Conservation (phyloP, 257 asterid species). For the Nicotiana tomentosiformis region DNA sequence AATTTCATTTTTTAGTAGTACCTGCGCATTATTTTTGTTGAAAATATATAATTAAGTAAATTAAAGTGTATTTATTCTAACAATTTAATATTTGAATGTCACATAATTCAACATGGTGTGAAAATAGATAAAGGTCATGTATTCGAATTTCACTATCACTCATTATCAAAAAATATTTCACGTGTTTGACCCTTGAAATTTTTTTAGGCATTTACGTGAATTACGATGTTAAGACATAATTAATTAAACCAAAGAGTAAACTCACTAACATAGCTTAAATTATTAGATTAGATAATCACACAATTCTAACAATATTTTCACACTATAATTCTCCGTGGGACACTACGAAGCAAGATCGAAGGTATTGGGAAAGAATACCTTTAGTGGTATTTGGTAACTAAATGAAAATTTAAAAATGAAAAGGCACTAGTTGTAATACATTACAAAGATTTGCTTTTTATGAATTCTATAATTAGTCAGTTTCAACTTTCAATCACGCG, state of each 20-base stretch:
- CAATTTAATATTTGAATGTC: not conserved
- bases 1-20: not conserved
- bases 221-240: not conserved
- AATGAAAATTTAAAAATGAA: not conserved
- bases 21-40: not conserved
- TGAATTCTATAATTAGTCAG: constrained; percentile 30
- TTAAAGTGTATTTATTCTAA: not conserved
- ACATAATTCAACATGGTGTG: not conserved
- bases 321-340: constrained; percentile 15
- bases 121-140: not conserved
- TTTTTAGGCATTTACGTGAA: no score
- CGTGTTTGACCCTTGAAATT: not conserved
- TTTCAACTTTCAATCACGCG: constrained; percentile 37
- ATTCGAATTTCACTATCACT: not conserved
- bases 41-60: not conserved
- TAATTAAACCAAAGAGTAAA: not conserved
- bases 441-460: not conserved
- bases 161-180: no score
- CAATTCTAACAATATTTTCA: not conserved
- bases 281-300: no score
- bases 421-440: not conserved
- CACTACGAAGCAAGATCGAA: constrained; percentile 29
- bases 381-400: constrained; percentile 22
- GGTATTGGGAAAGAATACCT: constrained; percentile 21
- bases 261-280: no score